Evolutionary conservation across 2,329 filamentous ascomycete genomes (phyloP), one percentile per base, ranked within the genome.

Genomic region (Penicillium sp.): DNA sequence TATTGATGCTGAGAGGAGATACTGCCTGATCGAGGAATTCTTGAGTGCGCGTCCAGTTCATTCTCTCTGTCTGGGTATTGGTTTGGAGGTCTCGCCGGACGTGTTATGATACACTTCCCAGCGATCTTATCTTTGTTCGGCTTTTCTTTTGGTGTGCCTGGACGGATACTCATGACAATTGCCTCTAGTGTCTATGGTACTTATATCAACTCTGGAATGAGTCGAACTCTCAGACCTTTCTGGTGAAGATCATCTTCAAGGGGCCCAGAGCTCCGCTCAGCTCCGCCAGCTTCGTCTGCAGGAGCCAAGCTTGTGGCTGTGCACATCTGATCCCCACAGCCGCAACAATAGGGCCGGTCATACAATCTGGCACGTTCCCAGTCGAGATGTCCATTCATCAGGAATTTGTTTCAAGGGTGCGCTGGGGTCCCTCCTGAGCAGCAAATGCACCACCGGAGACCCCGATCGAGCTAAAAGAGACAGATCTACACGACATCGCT

Each of bases 291-390:
- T 42, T 29, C 28, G 28, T 26, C 34, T 10, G n/a, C 41, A 50
- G 44, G 34, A 45, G 55, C 55, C 49, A 52, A 51, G 44, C 21
- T 15, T 26, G 58, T 57, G 58, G 58, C 58, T 59, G 53, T 59
- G 56, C 51, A 51, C 5, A 39, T 23, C 1, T 28, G 31, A 47
- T 33, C 34, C 36, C 51, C 56, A 58, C 52, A 41, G 39, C 21
- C 23, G 12, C 54, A 52, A 47, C 48, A 28, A 43, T 18, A 36
- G 13, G 26, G 16, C 18, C 1, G 16, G 15, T 16, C 13, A 42
- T n/a, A 10, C 36, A 18, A 9, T 42, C 18, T 15, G 13, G 24
- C 38, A 24, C 15, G 18, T 13, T 24, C 6, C 18, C 38, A 42
- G 39, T 42, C 39, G 23, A 26, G 23, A 26, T 42, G 24, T 2